phyloP scores from a whole-genome alignment of 1,139 yeast genomes.

The Yamadazyma pseudoaaseri region DNA sequence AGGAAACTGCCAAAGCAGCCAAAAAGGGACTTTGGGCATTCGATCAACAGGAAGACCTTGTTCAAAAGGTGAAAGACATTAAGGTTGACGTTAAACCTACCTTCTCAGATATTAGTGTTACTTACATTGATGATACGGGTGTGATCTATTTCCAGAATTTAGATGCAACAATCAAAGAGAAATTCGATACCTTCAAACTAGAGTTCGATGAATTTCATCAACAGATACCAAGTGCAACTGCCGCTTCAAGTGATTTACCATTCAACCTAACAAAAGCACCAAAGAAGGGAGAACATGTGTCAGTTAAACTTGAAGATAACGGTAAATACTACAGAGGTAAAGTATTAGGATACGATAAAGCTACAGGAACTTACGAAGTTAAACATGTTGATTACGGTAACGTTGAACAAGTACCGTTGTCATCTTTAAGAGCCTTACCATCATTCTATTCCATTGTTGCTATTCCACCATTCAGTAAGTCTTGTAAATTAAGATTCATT shows the following conservation, averaged over 20 bases:
- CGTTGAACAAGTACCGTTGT: constrained; percentile 45
- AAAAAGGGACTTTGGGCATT: constrained; percentile 68
- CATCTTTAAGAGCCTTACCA: constrained; percentile 56
- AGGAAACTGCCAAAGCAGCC: constrained; percentile 54
- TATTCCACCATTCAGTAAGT: constrained; percentile 57
- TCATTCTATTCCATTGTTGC: constrained; percentile 41
- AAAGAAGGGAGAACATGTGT: constrained; percentile 58
- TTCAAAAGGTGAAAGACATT: constrained; percentile 31
- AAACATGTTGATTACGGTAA: constrained; percentile 69
- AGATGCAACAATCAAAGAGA: constrained; percentile 33
- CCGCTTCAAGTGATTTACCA: constrained; percentile 44
- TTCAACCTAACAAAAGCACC: constrained; percentile 45
- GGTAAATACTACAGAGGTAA: constrained; percentile 62
- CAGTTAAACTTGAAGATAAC: constrained; percentile 54
- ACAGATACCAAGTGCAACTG: constrained; percentile 39
- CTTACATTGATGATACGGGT: constrained; percentile 51
- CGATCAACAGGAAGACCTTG: constrained; percentile 26
- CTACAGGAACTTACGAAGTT: constrained; percentile 47
- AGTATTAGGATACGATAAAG: constrained; percentile 50
- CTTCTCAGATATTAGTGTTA: constrained; percentile 62
- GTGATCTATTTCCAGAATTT: constrained; percentile 51
- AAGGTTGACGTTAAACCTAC: constrained; percentile 37
- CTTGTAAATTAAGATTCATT: constrained; percentile 55
- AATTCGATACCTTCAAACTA: constrained; percentile 44
- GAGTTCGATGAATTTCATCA: constrained; percentile 46